Base-by-base conservation (phyloP, 495 filamentous ascomycete species). In the Hypoxylon subgilvum region DNA sequence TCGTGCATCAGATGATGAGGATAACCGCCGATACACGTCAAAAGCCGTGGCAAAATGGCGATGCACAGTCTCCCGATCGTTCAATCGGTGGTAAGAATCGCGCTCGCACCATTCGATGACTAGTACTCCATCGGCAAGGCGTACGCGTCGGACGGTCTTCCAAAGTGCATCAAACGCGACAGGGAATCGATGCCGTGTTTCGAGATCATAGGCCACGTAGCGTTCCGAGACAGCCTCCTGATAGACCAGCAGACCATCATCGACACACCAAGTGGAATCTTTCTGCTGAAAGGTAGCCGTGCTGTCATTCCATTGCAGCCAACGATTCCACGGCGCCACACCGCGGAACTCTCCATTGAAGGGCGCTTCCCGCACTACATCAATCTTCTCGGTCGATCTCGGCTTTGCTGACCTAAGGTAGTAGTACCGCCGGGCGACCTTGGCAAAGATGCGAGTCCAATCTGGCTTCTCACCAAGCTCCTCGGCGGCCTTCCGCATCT, bases 41-140 rank as follows among this genome's bases (percentile, higher is more conserved):
- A 85, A 88, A 0, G 81, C 82, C 3, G 83, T 85, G 7, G 83
- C 86, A 66, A 82, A 88, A 61, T 89, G 86, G 13, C 84, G 77
- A 71, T 87, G 79, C 0, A 84, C 82, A 0, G 71, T 72, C 39
- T 84, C 83, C 27, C 71, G 74, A 41, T 82, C 80, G 60, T 86
- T 84, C 6, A 84, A 67, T 72, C 79, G 79, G 70, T 84, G 82
- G 55, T 79, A 87, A 2, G 82, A 73, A 14, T 76, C 72, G 0
- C 68, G 68, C 62, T 88, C 83, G 43, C 84, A 85, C 86, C 86
- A 89, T 60, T 89, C 86, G 18, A 88, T 66, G 8, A 88, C 64
- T 2, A 89, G 69, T 13, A 87, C 70, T 2, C 75, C 74, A 25
- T 79, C 73, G 23, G 81, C 76, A 19, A 89, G 68, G 1, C 86